Conservation (phyloP, 495 filamentous ascomycete species). For the Mycothermus thermophilus region DNA sequence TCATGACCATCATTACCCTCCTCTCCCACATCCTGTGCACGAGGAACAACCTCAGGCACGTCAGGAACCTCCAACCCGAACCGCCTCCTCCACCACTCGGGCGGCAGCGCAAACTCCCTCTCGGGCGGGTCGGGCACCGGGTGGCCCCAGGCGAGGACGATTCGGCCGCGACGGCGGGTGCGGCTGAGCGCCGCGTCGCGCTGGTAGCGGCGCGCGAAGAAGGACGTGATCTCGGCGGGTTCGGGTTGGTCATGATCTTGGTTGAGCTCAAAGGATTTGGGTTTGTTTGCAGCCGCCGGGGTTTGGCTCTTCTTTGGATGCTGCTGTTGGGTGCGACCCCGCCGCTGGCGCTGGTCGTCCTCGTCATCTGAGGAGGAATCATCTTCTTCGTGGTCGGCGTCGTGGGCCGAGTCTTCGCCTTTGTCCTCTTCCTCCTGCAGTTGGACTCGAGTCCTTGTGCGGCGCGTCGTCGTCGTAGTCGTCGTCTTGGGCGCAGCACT, state of each 20-base stretch:
- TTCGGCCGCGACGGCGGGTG: background rate
- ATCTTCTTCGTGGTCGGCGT: background rate
- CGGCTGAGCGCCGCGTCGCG: conserved; percentile 54
- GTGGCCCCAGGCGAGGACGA: conserved; percentile 57
- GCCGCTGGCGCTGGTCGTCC: too few species aligned
- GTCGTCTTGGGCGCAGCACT: too few species aligned
- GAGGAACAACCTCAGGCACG: too few species aligned
- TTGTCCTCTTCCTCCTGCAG: too few species aligned
- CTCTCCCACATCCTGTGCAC: too few species aligned
- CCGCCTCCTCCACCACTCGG: too few species aligned
- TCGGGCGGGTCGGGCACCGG: conserved; percentile 60
- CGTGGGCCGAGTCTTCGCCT: too few species aligned
- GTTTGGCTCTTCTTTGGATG: background rate
- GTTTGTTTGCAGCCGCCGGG: background rate
- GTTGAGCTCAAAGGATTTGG: background rate
- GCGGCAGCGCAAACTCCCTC: conserved; percentile 64
- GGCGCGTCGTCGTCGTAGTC: too few species aligned
- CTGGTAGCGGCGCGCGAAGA: conserved; percentile 63
- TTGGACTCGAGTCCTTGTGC: too few species aligned
- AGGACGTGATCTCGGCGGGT: conserved; percentile 60
- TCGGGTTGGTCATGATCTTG: background rate
- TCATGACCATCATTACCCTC: too few species aligned
- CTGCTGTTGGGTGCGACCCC: too few species aligned
- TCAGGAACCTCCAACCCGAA: too few species aligned
- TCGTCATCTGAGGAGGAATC: background rate